A percentile compares a stretch with the other conserved stretches of the same genome.
Conservation (phyloP, 371 early-diverging fungal genomes). For the Mucor lusitanicus region DNA sequence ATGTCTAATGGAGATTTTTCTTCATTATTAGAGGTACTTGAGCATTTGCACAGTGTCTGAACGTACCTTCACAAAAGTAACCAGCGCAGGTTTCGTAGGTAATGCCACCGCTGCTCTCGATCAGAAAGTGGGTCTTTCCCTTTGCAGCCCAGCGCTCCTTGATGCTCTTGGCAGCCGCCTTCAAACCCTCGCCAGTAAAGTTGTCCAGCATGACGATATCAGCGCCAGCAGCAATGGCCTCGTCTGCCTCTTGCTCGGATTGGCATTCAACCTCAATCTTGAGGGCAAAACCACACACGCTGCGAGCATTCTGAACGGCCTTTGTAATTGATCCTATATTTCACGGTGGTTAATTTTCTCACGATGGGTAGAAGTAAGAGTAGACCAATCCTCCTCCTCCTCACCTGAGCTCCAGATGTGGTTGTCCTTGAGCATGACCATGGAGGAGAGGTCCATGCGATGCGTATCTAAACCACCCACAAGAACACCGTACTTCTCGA, state of each 20-base stretch:
- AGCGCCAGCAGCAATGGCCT: slow-evolving; percentile 96
- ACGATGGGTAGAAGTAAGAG: neutral
- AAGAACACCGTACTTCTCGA: slow-evolving; percentile 97
- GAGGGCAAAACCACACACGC: slow-evolving; percentile 87
- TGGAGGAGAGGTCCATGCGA: slow-evolving; percentile 93
- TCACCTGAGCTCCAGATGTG: slow-evolving; percentile 94
- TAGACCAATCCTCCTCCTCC: no score
- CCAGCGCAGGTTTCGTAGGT: slow-evolving; percentile 81
- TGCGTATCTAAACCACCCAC: slow-evolving; percentile 97
- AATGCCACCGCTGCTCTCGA: slow-evolving; percentile 96
- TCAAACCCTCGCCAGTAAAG: slow-evolving; percentile 67
- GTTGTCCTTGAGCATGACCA: slow-evolving; percentile 99
- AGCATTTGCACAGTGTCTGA: neutral
- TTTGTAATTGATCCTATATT: slow-evolving; percentile 74
- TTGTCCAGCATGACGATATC: slow-evolving; percentile 96
- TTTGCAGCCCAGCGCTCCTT: slow-evolving; percentile 72
- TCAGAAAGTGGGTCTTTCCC: slow-evolving; percentile 72
- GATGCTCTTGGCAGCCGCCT: slow-evolving; percentile 66
- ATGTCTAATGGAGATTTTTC: slow-evolving; percentile 57
- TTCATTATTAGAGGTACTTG: neutral
- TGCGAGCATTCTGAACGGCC: slow-evolving; percentile 82
- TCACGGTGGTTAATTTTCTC: neutral
- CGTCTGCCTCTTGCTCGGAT: slow-evolving; percentile 89
- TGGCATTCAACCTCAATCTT: slow-evolving; percentile 98
- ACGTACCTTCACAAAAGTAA: slow-evolving; percentile 83